Base-by-base conservation (phyloP, 495 filamentous ascomycete genomes). In the Aspergillus olivimuriae region DNA sequence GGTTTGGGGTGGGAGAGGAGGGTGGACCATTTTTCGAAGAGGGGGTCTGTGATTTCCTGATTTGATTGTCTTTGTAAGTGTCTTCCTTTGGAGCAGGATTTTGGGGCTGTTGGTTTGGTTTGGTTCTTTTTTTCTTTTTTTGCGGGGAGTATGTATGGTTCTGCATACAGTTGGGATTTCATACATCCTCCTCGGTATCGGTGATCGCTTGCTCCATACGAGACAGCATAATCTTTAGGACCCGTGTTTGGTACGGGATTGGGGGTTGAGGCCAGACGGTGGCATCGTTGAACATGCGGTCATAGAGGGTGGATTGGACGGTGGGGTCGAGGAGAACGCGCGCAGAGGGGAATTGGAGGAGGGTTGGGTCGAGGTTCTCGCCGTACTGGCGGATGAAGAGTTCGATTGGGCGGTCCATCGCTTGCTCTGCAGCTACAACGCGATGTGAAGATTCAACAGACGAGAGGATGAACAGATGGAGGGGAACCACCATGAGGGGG, bases 131-230 rank as follows among this genome's bases (percentile, higher is more conserved):
- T 39, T 7, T 39, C 15, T 39, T n/a, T n/a, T n/a, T n/a, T n/a
- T n/a, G n/a, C n/a, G n/a, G n/a, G n/a, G n/a, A n/a, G 19, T 15
- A 37, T 39, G n/a, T 17, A 40, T 14, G 37, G 37, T 41, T 40
- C 38, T 23, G 19, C 36, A 45, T 17, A 43, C 30, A 46, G 36
- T 42, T 42, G 36, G 15, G 30, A 31, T 34, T 51, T 50, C 85
- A 68, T 82, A 95, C 89, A 83, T 94, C 82, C 65, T 83, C 72
- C 41, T 92, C 87, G 47, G 86, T 88, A 61, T 94, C 77, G 24
- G 70, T 63, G 18, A 92, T 82, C 17, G 78, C 68, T 8, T 68
- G 61, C 61, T 94, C 86, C 24, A 94, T 78, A 20, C 63, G 75
- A 4, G 69, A 52, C 2, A 84, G 58, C 32, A 94, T 66, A 43